phyloP scores from a whole-genome alignment of 371 early-diverging fungal genomes.

The Mycotypha africana region DNA sequence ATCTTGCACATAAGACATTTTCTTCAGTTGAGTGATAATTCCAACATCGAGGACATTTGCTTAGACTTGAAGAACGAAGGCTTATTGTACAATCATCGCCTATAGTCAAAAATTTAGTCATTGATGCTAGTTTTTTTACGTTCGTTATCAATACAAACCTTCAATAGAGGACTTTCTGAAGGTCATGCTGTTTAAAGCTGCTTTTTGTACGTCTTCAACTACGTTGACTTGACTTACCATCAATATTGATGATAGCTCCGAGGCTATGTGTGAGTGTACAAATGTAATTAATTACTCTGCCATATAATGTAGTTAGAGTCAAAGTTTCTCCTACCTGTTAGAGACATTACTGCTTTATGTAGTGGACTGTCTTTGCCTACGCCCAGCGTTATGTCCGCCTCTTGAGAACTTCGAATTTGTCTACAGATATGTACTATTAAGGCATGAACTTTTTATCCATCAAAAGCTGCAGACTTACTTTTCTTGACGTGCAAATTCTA shows the following conservation, averaged over 20 bases:
- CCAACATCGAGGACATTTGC: constrained; percentile 56
- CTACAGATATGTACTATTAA: constrained; percentile 13
- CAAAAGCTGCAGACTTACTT: no score
- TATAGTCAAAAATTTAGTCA: not conserved
- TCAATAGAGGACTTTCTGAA: no score
- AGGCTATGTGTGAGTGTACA: not conserved
- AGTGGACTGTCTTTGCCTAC: constrained; percentile 12
- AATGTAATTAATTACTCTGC: not conserved
- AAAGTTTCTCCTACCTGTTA: constrained; percentile 31
- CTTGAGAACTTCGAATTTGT: constrained; percentile 51
- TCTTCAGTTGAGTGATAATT: constrained; percentile 33
- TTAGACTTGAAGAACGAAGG: constrained; percentile 15
- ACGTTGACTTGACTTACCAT: constrained; percentile 47
- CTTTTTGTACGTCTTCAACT: constrained; percentile 1
- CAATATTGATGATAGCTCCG: constrained; percentile 43
- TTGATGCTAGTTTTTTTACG: no score
- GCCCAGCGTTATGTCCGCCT: constrained; percentile 43
- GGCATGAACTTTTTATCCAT: no score
- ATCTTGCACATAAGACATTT: constrained; percentile 35
- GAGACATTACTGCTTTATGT: constrained; percentile 15
- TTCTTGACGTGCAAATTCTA: constrained; percentile 65
- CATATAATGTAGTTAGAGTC: no score
- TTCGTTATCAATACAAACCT: no score
- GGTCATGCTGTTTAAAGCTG: no score
- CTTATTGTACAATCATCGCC: constrained; percentile 25